Evolutionary conservation across 2,329 filamentous ascomycete genomes (phyloP), one percentile per base, ranked within the genome.

Genomic region (Neofusicoccum ribis): DNA sequence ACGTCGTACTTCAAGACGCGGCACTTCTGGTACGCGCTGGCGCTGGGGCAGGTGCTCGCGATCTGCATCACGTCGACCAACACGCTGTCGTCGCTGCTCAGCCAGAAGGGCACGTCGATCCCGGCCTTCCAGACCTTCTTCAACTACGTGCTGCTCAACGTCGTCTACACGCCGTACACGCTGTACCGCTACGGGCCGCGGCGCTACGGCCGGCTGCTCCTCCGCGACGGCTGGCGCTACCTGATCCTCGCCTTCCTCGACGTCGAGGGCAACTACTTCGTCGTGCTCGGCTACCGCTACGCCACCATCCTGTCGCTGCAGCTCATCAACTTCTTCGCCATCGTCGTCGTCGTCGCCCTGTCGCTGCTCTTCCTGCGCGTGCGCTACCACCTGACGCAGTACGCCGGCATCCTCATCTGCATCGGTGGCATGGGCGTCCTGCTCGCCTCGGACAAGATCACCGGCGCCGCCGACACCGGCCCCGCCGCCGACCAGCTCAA

Each of bases 311-410:
- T 98, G 56, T 95, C 91, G 20, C 93, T 93, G 15, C 93, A 98
- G 83, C 86, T 99, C 61, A 92, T 99, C 81, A 97, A 97, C 84
- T 98, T 98, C 82, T 98, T 94, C 94, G 91, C 93, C 71, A 98
- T 99, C 70, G 91, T 96, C 59, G 89, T 94, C 68, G 95, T 99
- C 23, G 92, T 98, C 20, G 75, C 91, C 67, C 81, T 97, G 69
- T 97, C 92, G 34, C 93, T 96, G 80, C 70, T 89, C 68, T 83
- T 97, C 71, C 86, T 99, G 65, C 86, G 85, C 70, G 95, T 99
- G 50, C 91, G 95, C 72, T 99, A 99, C 84, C 92, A 93, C 80
- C 82, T 86, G 75, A 88, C 91, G 66, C 95, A 98, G 82, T 87
- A 97, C 72, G 70, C 86, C 37, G 95, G 95, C 64, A 98, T 99